Percentiles rank a stretch among this genome's conserved stretches.
These are phyloP conservation scores for Allantophomopsis cytisporea DNA, from an alignment of 2,329 filamentous ascomycete genomes.

Conservation along the genomic window DNA sequence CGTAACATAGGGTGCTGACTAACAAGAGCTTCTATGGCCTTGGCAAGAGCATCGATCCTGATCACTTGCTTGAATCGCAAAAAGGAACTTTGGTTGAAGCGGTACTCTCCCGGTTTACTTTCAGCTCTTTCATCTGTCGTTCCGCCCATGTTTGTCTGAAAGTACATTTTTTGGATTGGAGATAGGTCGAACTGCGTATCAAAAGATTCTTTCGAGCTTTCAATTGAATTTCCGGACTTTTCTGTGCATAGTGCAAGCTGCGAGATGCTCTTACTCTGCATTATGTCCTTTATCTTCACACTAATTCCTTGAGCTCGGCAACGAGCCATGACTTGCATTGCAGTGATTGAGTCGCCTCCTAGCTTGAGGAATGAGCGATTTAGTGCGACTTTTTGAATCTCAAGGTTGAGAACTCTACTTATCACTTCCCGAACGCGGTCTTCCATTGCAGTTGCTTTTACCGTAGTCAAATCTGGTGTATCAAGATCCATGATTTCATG, in stretches of 20 bases:
- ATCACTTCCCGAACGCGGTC: slow-evolving; percentile 1
- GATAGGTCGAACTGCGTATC: slow-evolving; percentile 5
- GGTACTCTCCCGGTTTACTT: slow-evolving; percentile 2
- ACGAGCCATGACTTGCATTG: slow-evolving; percentile 24
- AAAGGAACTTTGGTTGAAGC: slow-evolving; percentile 11
- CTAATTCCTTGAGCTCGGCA: slow-evolving; percentile 1
- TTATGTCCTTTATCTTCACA: slow-evolving; percentile 2
- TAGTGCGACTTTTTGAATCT: slow-evolving; percentile 17
- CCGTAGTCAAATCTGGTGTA: no score
- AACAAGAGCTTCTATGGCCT: slow-evolving; percentile 17
- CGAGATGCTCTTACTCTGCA: slow-evolving; percentile 4
- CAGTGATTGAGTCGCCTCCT: slow-evolving; percentile 30
- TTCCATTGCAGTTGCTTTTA: background rate
- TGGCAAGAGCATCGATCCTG: background rate
- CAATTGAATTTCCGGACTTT: no score
- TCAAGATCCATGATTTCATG: background rate
- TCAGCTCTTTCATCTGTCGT: slow-evolving; percentile 1
- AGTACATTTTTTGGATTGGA: slow-evolving; percentile 10
- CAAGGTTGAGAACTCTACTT: slow-evolving; percentile 1
- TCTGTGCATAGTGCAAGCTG: slow-evolving; percentile 1
- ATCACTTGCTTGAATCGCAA: slow-evolving; percentile 2
- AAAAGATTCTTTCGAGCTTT: slow-evolving; percentile 1
- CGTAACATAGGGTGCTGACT: slow-evolving; percentile 22
- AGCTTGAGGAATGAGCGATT: slow-evolving; percentile 28
- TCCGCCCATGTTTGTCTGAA: slow-evolving; percentile 1